A percentile compares a stretch with the other conserved stretches of the same genome.
phyloP scores from a whole-genome alignment of 768 basidiomycete genomes.

The Lanmaoa pseudosensibilis region DNA sequence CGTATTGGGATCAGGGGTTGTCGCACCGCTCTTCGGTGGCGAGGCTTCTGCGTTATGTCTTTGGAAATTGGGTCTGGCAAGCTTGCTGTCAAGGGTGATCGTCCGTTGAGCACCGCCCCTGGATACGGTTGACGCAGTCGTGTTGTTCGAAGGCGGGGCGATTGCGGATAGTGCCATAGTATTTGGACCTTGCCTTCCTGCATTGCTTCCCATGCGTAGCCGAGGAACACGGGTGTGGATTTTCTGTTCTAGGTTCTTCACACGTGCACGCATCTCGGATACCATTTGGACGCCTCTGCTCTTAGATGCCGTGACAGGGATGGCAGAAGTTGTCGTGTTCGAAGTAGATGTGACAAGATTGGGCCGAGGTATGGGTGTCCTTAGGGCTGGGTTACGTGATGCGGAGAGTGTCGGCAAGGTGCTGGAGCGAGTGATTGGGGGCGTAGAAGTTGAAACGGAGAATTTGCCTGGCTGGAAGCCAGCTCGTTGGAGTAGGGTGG shows the following conservation, averaged over 20 bases:
- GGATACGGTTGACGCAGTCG: slow-evolving; percentile 34
- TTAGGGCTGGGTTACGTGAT: slow-evolving; percentile 45
- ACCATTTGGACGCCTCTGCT: slow-evolving; percentile 91
- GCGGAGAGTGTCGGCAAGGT: slow-evolving; percentile 54
- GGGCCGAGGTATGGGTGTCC: slow-evolving; percentile 44
- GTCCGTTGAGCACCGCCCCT: slow-evolving; percentile 19
- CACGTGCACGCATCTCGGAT: slow-evolving; percentile 85
- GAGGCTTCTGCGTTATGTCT: slow-evolving; percentile 47
- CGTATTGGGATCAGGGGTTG: slow-evolving; percentile 54
- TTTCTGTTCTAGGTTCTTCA: slow-evolving; percentile 79
- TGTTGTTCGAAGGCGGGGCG: slow-evolving; percentile 39
- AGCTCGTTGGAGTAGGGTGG: slow-evolving; percentile 50
- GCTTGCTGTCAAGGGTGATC: slow-evolving; percentile 20
- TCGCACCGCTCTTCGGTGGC: slow-evolving; percentile 37
- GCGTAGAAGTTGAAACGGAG: slow-evolving; percentile 39
- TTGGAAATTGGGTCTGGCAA: slow-evolving; percentile 33
- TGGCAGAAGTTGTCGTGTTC: slow-evolving; percentile 30
- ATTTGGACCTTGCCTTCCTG: slow-evolving; percentile 49
- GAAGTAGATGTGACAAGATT: slow-evolving; percentile 41
- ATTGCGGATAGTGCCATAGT: slow-evolving; percentile 35
- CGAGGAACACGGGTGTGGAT: slow-evolving; percentile 86
- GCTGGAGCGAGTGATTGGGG: slow-evolving; percentile 58
- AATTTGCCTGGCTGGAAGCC: slow-evolving; percentile 48
- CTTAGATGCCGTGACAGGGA: slow-evolving; percentile 52
- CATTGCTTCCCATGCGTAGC: slow-evolving; percentile 77